Percentiles rank a stretch among this genome's conserved stretches.
phyloP scores from a whole-genome alignment of 2,329 filamentous ascomycete species.

The Chaetomium sp. region DNA sequence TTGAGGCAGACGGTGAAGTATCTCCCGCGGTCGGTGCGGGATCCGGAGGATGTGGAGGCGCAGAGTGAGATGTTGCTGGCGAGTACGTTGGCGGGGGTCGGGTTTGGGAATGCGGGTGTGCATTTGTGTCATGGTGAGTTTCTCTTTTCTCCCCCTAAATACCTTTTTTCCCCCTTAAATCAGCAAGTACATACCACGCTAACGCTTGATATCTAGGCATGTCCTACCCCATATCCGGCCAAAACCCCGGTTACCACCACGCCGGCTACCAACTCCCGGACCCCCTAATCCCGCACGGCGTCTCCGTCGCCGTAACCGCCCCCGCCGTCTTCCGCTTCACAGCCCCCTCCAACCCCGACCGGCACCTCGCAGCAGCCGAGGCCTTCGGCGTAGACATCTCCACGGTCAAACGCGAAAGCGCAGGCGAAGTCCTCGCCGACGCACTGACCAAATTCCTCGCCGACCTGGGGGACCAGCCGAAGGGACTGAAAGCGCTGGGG shows the following conservation, averaged over 20 bases:
- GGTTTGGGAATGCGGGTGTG: slow-evolving; percentile 95
- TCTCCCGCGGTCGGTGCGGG: slow-evolving; percentile 75
- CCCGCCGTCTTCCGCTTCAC: slow-evolving; percentile 95
- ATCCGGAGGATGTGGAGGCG: slow-evolving; percentile 87
- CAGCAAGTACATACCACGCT: no score
- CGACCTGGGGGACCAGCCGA: slow-evolving; percentile 81
- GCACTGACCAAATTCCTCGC: slow-evolving; percentile 76
- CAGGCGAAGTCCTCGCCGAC: slow-evolving; percentile 80
- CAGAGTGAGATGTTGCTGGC: slow-evolving; percentile 95
- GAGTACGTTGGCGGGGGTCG: slow-evolving; percentile 87
- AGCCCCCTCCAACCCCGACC: slow-evolving; percentile 80
- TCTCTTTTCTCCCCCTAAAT: not conserved
- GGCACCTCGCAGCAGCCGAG: slow-evolving; percentile 84
- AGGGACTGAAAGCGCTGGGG: slow-evolving; percentile 75
- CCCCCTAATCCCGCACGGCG: slow-evolving; percentile 89
- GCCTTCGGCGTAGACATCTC: slow-evolving; percentile 84
- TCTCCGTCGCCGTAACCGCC: slow-evolving; percentile 88
- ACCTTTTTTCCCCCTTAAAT: not conserved
- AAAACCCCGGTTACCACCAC: slow-evolving; percentile 88
- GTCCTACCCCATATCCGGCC: slow-evolving; percentile 94
- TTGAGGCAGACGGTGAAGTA: slow-evolving; percentile 83
- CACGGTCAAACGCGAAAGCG: slow-evolving; percentile 81
- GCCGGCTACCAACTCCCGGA: slow-evolving; percentile 70
- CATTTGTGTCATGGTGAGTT: slow-evolving; percentile 61
- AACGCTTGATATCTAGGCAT: no score